Evolutionary conservation across 345 rosid species (phyloP).

Genomic region (Hirschfeldia incana): DNA sequence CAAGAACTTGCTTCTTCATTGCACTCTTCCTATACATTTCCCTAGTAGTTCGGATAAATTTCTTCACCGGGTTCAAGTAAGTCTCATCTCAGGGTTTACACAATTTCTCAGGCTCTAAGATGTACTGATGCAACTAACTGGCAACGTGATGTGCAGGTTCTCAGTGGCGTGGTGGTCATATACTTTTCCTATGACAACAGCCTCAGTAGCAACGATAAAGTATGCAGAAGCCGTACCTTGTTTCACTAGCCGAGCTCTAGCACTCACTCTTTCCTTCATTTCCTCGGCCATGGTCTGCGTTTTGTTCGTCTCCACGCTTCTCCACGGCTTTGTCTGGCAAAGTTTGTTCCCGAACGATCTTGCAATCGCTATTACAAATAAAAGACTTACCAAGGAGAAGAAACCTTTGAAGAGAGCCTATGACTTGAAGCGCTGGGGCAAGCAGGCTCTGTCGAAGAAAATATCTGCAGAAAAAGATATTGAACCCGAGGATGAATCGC

Average conservation of each 20-base stretch:
- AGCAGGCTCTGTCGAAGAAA: conserved; percentile 59
- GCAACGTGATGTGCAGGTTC: conserved; percentile 49
- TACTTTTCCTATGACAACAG: conserved; percentile 95
- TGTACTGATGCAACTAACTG: conserved; percentile 7
- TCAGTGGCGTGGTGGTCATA: conserved; percentile 99
- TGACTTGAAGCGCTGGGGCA: conserved; percentile 73
- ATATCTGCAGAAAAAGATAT: conserved; percentile 46
- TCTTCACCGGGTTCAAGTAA: conserved; percentile 95
- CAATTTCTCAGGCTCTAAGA: not conserved
- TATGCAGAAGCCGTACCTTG: conserved; percentile 83
- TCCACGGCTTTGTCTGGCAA: conserved; percentile 76
- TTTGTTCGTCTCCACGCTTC: conserved; percentile 65
- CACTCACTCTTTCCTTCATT: conserved; percentile 67
- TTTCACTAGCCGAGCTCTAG: conserved; percentile 58
- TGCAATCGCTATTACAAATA: conserved; percentile 84
- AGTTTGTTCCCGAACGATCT: conserved; percentile 84
- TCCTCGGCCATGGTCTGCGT: conserved; percentile 78
- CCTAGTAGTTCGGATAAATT: conserved; percentile 73
- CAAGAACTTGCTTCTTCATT: conserved; percentile 85
- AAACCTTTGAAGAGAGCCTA: conserved; percentile 63
- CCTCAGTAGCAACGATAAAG: conserved; percentile 83
- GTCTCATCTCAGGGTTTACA: conserved; percentile 7
- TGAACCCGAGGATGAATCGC: conserved; percentile 42
- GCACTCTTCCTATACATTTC: conserved; percentile 82
- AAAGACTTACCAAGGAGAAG: conserved; percentile 55